Conservation (phyloP, 1,284 basidiomycete genomes). For the Puccinia hordei region DNA sequence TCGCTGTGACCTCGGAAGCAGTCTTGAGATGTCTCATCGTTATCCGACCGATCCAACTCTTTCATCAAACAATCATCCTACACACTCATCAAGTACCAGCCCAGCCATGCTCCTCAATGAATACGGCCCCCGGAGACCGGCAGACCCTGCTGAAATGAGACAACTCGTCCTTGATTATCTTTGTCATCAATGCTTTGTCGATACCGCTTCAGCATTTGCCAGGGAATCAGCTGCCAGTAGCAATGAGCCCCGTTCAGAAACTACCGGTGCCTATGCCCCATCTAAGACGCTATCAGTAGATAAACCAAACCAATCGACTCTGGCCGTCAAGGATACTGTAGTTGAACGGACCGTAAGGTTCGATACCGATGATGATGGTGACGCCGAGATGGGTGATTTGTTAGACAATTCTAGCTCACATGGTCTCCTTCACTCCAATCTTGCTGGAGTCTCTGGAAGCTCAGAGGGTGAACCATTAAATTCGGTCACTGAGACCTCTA, state of each 20-base stretch:
- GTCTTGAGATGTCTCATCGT: slow-evolving; percentile 34
- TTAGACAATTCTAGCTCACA: slow-evolving; percentile 2
- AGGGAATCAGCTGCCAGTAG: slow-evolving; percentile 64
- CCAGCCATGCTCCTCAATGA: slow-evolving; percentile 25
- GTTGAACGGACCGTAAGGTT: slow-evolving; percentile 46
- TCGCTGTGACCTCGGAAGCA: neutral
- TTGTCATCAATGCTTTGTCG: slow-evolving; percentile 71
- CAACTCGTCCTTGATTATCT: slow-evolving; percentile 79
- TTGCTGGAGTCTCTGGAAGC: neutral
- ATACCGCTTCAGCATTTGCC: slow-evolving; percentile 72
- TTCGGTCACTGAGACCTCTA: slow-evolving; percentile 3
- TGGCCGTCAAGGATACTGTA: slow-evolving; percentile 43
- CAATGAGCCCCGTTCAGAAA: slow-evolving; percentile 2
- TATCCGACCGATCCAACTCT: slow-evolving; percentile 44
- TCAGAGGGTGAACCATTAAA: neutral
- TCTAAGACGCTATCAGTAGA: neutral
- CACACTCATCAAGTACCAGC: slow-evolving; percentile 12
- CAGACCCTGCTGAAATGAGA: slow-evolving; percentile 57
- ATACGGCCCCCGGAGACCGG: slow-evolving; percentile 27
- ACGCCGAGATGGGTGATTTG: slow-evolving; percentile 48
- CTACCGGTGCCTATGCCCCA: neutral
- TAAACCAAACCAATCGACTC: slow-evolving; percentile 13
- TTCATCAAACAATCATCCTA: slow-evolving; percentile 28
- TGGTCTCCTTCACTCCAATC: slow-evolving; percentile 2
- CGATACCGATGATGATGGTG: slow-evolving; percentile 47